phyloP scores from a whole-genome alignment of 1,139 yeast species.

The Yamadazyma songkhlaensis region DNA sequence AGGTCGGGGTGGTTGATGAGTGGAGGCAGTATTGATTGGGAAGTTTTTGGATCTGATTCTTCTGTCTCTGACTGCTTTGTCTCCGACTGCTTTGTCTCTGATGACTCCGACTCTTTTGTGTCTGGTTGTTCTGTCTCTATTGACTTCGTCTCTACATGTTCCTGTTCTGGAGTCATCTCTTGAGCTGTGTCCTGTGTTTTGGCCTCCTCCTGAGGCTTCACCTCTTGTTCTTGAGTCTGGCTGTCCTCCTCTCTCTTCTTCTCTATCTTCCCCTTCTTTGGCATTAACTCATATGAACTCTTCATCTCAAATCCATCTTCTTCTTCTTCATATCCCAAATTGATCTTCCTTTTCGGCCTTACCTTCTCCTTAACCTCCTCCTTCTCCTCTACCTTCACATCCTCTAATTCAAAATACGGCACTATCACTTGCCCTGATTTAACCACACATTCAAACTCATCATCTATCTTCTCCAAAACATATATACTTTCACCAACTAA shows the following conservation, averaged over 20 bases:
- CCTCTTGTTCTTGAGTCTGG: too few species aligned
- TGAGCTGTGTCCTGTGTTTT: too few species aligned
- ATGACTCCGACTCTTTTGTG: slow-evolving; percentile 4
- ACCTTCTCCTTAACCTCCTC: slow-evolving; percentile 18
- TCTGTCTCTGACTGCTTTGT: not conserved
- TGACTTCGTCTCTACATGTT: too few species aligned
- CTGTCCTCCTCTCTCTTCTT: slow-evolving; percentile 1
- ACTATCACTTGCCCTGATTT: slow-evolving; percentile 35
- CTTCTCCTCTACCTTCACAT: slow-evolving; percentile 19
- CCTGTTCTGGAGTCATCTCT: too few species aligned
- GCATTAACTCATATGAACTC: slow-evolving; percentile 41
- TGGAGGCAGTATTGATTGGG: too few species aligned
- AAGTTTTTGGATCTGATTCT: too few species aligned
- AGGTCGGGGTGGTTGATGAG: not conserved
- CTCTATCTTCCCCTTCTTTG: slow-evolving; percentile 2
- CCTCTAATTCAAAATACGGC: slow-evolving; percentile 15
- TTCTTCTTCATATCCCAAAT: slow-evolving; percentile 11
- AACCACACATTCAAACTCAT: slow-evolving; percentile 47
- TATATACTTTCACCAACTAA: slow-evolving; percentile 59
- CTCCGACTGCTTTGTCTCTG: slow-evolving; percentile 1
- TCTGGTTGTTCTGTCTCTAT: slow-evolving; percentile 6
- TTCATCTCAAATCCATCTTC: slow-evolving; percentile 38
- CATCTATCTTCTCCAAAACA: slow-evolving; percentile 52
- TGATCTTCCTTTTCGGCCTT: slow-evolving; percentile 15
- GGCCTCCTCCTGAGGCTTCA: too few species aligned